Percentiles rank a stretch among this genome's conserved stretches.
Evolutionary conservation across 2,329 filamentous ascomycete genomes (phyloP).

Genomic region (Cadophora gregata): DNA sequence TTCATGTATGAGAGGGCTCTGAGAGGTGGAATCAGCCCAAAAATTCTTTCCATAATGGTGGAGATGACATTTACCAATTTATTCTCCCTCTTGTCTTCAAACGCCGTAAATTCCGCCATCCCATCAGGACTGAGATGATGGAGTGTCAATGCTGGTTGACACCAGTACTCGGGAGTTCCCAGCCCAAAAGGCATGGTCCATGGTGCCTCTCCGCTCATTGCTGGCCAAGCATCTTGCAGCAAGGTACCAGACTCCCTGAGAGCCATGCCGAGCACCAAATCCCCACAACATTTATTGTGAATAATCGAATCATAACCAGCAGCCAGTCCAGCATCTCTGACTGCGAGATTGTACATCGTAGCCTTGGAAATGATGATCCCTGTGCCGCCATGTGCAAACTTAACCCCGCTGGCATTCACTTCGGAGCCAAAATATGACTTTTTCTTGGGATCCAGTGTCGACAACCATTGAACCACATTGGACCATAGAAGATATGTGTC

Average conservation of each 20-base stretch:
- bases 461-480: conserved; percentile 48
- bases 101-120: conserved; percentile 49
- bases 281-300: conserved; percentile 56
- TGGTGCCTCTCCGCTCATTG: conserved; percentile 61
- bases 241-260: conserved; percentile 52
- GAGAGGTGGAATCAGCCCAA: conserved; percentile 14
- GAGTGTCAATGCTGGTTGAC: conserved; percentile 60
- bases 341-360: conserved; percentile 55
- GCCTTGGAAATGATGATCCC: conserved; percentile 59
- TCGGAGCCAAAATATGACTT: conserved; percentile 59
- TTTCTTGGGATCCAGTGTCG: conserved; percentile 38
- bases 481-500: conserved; percentile 63
- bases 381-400: conserved; percentile 62
- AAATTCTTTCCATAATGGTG: not conserved
- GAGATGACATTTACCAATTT: conserved; percentile 16
- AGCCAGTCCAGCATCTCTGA: conserved; percentile 50
- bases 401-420: conserved; percentile 50
- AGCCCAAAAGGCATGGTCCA: conserved; percentile 54
- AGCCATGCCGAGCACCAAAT: conserved; percentile 55
- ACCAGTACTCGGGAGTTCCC: conserved; percentile 54
- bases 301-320: conserved; percentile 53
- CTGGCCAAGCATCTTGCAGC: conserved; percentile 54
- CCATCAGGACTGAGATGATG: conserved; percentile 56
- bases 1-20: conserved; percentile 43
- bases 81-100: conserved; percentile 47